Evolutionary conservation across 306 rosid species (phyloP), one percentile per base, ranked within the genome.

Genomic region (Crataegus laevigata): DNA sequence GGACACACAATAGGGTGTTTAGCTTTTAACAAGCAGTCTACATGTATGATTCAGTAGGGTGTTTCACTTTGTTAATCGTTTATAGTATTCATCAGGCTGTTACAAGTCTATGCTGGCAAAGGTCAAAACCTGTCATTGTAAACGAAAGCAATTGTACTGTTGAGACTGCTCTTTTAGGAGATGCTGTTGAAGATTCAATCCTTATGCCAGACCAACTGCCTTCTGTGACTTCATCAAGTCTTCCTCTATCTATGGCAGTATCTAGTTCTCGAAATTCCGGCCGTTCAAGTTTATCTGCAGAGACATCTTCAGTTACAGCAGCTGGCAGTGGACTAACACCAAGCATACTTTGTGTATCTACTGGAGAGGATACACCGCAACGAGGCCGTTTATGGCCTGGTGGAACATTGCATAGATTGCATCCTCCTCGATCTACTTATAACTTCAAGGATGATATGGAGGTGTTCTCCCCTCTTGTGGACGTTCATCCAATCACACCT

Each of bases 131-230:
- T 72, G 99, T 82, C n/a, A 54, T 85, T 70, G 94, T 96, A 66
- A 91, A 88, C 76, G 96, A 96, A 83, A 84, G 85, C 70, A 88
- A 68, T 74, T 96, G 99, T 85, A 72, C 90, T 60, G 83, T 86
- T 9, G 99, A 96, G 84, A 88, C 87, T 47, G 89, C 94, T 64
- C 98, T 96, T 70, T 82, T 96, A 63, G 99, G 99, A 82, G 91
- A 89, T 85, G 74, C 94, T 71, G 83, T 92, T 71, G 99, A 92
- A 87, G 98, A 92, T 79, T 92, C 99, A 79, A 83, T 96, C 82
- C 96, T 96, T 78, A 92, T 96, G 99, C 99, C 99, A 12, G 99
- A 96, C 82, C 99, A 96, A 72, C 89, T 92, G 80, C 98, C 99
- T 73, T 89, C 97, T 77, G 79, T 87, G 81, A 85, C 90, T 77